Percentiles rank a stretch among this genome's conserved stretches.
phyloP scores from a whole-genome alignment of 2,329 filamentous ascomycete species.

The Exophiala aquamarina region DNA sequence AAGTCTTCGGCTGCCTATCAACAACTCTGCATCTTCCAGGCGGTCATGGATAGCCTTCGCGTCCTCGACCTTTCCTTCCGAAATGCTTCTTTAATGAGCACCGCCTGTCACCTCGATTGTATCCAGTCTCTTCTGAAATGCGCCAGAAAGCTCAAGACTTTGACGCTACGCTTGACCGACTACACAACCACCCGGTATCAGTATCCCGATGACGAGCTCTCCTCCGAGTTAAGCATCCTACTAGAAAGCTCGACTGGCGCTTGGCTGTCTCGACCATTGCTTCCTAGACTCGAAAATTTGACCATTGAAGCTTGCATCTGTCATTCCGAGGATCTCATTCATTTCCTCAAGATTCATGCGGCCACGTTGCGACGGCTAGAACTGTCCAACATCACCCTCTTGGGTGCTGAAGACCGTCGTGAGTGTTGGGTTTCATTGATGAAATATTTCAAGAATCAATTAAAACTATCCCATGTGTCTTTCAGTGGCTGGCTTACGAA shows the following conservation, averaged over 20 bases:
- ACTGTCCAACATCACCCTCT: constrained; percentile 22
- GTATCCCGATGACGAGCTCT: constrained; percentile 17
- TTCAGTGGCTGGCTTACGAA: constrained; percentile 26
- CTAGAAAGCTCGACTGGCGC: constrained; percentile 16
- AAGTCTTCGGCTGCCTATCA: constrained; percentile 13
- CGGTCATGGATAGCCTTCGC: constrained; percentile 13
- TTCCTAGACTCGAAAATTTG: constrained; percentile 17
- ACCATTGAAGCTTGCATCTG: constrained; percentile 20
- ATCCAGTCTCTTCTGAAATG: constrained; percentile 15
- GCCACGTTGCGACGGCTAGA: constrained; percentile 17
- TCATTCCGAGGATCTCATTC: constrained; percentile 22
- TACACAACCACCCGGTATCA: constrained; percentile 14
- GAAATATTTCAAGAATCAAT: constrained; percentile 17
- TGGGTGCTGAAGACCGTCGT: constrained; percentile 20
- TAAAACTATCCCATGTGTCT: constrained; percentile 18
- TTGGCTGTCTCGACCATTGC: constrained; percentile 15
- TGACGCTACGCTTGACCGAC: constrained; percentile 18
- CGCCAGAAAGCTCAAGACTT: constrained; percentile 13
- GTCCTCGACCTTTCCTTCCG: constrained; percentile 21
- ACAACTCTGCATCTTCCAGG: constrained; percentile 17
- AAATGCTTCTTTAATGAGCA: constrained; percentile 11
- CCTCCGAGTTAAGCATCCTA: constrained; percentile 17
- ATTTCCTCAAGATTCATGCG: constrained; percentile 22
- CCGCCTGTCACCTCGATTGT: constrained; percentile 16
- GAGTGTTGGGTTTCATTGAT: constrained; percentile 25